Base-by-base conservation (phyloP, 2,329 filamentous ascomycete species). In the Gaeumannomyces sp. region DNA sequence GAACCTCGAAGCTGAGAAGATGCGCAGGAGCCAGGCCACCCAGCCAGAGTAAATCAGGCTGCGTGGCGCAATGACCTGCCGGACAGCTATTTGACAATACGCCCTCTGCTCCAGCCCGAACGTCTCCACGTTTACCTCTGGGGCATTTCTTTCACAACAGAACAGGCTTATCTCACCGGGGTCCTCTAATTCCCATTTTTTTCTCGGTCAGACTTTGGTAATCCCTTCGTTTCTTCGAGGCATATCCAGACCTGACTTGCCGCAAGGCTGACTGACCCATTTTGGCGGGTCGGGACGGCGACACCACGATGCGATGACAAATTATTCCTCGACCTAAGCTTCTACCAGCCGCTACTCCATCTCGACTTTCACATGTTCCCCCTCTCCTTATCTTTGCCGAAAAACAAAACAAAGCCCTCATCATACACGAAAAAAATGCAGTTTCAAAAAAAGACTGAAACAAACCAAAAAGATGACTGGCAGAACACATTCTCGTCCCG, bases 1-100 rank as follows among this genome's bases (percentile, higher is more conserved):
- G 84, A 99, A 99, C 79, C 87, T 99, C 63, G 95, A 99, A 81
- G 94, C 93, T 22, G 95, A 99, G 83, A 99, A 99, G 86, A 96
- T 96, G 88, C 92, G 95, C 73, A 92, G 95, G 76, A 96, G 92
- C 83, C 90, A 96, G 79, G 85, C 88, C 64, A 82, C 59, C 13
- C 45, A 59, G 19, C 61, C 38, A 58, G 61, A 63, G 53, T 67
- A 64, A 56, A 56, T 60, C 59, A 53, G 62, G 11, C 35, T 29
- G 28, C 62, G 11, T 16, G 16, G 3, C 56, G 61, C 5, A 11
- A 31, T 28, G 5, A 7, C 13, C 27, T 59, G 7, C 56, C 57
- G 16, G 14, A 28, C 13, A 28, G 57, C 57, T 27, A 59, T 22
- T 22, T 27, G 22, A 16, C 35, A 62, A 10, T 10, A 28, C 38